These are phyloP conservation scores for Naegleria lovaniensis DNA, from an alignment of 208 protist species.

Conservation along the genomic window DNA sequence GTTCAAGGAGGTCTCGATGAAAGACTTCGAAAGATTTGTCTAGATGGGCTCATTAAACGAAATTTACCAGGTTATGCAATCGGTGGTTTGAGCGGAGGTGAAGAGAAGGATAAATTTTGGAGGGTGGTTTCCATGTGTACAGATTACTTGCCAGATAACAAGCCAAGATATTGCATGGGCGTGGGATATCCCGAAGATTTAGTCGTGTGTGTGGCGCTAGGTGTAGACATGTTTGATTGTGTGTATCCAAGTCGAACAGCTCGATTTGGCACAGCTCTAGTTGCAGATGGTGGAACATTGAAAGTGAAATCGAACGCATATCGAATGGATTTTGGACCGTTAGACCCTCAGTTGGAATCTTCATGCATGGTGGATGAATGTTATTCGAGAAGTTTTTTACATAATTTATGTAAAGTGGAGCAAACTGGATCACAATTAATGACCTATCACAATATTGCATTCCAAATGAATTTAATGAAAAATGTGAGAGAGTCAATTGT, in stretches of 20 bases:
- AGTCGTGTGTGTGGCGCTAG: constrained; percentile 92
- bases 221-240: constrained; percentile 99
- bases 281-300: constrained; percentile 60
- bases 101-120: constrained; percentile 96
- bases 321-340: constrained; percentile 44
- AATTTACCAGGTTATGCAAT: constrained; percentile 95
- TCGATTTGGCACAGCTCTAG: constrained; percentile 87
- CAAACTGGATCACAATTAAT: constrained; percentile 79
- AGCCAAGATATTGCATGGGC: constrained; percentile 97
- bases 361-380: constrained; percentile 55
- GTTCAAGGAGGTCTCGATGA: constrained; percentile 91
- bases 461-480: constrained; percentile 82
- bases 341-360: constrained; percentile 50
- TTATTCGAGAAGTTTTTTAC: constrained; percentile 77
- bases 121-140: constrained; percentile 80
- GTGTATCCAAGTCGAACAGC: constrained; percentile 97
- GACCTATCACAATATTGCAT: constrained; percentile 95
- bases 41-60: constrained; percentile 82
- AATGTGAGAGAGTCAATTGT: constrained; percentile 67
- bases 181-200: constrained; percentile 97
- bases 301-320: constrained; percentile 54
- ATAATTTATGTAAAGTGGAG: constrained; percentile 76
- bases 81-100: constrained; percentile 95
- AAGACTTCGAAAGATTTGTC: constrained; percentile 73
- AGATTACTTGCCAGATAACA: constrained; percentile 66